Base-by-base conservation (phyloP, 2,329 filamentous ascomycete species). In the Hypoxylon sp. region DNA sequence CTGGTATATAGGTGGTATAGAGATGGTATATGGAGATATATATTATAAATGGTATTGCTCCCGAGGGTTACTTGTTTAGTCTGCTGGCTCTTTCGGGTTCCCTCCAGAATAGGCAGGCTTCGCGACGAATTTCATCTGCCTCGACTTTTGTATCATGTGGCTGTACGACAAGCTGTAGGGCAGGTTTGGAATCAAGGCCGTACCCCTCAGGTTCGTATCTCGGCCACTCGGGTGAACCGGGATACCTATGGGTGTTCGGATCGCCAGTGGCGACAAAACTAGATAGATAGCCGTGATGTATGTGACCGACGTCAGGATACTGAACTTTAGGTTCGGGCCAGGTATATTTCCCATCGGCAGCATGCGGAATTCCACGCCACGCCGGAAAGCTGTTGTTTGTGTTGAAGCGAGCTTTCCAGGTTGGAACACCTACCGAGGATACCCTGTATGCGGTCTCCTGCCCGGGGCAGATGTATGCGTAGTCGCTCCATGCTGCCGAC, bases 401-500 rank as follows among this genome's bases (percentile, higher is more conserved):
- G 60, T 76, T 73, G 66, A 77, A 77, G 2, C 74, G 71, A 8
- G 70, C 51, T 46, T 76, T 76, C 74, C 74, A 77, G 0, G 70
- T 74, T 0, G 75, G 74, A 0, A 73, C 70, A 0, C 67, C 69
- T 3, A 70, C 72, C 0, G 49, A 46, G 0, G 76, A 73, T 17
- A 74, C 66, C 6, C 76, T 70, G 27, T 75, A 70, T 1, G 77
- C 75, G 0, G 77, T 80, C 55, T 79, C 78, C n/a, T 79, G 77
- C 0, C 73, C 74, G 0, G 78, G 72, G 17, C 77, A 80, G 13
- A 77, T 75, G 55, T 80, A 80, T 24, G 73, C 77, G 46, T 77
- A 79, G 61, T 80, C 78, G 11, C 74, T 74, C 72, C 73, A 76
- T 0, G 79, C 76, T 1, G 77, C 77, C 0, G 75, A 71, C 3